A percentile compares a stretch with the other conserved stretches of the same genome.
These are phyloP conservation scores for Xylariaceae sp. DNA, from an alignment of 2,329 filamentous ascomycete genomes.

Conservation along the genomic window DNA sequence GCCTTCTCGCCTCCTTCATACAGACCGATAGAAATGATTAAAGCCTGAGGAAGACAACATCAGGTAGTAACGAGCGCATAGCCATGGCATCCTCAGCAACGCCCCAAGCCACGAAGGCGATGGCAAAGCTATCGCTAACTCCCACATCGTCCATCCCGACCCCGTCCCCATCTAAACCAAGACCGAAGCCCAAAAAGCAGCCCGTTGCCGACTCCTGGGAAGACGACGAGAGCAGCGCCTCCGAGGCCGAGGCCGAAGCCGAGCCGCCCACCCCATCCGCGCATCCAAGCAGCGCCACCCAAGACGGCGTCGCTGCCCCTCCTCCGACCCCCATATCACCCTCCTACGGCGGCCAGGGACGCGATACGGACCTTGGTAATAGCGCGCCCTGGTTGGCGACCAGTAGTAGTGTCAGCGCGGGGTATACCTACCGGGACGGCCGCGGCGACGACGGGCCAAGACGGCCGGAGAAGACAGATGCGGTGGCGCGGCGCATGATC, in stretches of 20 bases:
- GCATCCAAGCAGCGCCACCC: conserved; percentile 20
- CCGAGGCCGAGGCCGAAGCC: conserved; percentile 40
- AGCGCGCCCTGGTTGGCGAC: conserved; percentile 16
- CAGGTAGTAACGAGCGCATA: background rate
- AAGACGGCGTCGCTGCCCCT: conserved; percentile 47
- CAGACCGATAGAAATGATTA: background rate
- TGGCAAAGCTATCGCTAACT: conserved; percentile 33
- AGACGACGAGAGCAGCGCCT: conserved; percentile 56
- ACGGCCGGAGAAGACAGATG: conserved; percentile 83
- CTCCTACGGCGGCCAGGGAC: conserved; percentile 31
- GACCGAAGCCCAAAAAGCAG: conserved; percentile 36
- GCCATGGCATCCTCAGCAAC: conserved; percentile 25
- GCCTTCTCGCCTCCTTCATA: background rate
- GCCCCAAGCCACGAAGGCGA: conserved; percentile 23
- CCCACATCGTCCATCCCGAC: conserved; percentile 12
- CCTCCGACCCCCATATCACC: conserved; percentile 65
- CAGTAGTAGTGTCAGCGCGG: conserved; percentile 8
- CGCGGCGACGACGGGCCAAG: conserved; percentile 9
- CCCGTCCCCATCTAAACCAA: conserved; percentile 16
- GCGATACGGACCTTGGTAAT: background rate
- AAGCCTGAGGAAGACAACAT: background rate
- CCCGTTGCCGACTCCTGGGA: conserved; percentile 71
- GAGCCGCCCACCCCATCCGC: conserved; percentile 22
- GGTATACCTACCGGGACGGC: conserved; percentile 3
- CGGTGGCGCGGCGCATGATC: conserved; percentile 85